Percentiles rank a stretch among this genome's conserved stretches.
These are phyloP conservation scores for Mortierella sp. DNA, from an alignment of 371 early-diverging fungal species.

Conservation along the genomic window DNA sequence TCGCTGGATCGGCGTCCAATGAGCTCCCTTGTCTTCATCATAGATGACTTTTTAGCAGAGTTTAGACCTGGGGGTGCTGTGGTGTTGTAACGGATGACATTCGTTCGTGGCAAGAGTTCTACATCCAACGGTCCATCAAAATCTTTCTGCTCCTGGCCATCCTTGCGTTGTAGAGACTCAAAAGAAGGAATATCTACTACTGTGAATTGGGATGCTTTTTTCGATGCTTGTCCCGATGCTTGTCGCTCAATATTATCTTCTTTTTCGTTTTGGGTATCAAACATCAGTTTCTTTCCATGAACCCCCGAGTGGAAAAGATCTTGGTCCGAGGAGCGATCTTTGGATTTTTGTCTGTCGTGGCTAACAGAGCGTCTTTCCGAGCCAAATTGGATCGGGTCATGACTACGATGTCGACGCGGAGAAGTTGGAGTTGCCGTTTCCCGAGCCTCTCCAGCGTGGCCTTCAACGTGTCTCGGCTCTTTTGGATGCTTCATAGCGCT, in stretches of 20 bases:
- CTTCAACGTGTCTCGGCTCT: no score
- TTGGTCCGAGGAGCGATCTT: no score
- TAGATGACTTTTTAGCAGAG: neutral
- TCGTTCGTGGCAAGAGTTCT: conserved; percentile 12
- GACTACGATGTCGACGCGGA: conserved; percentile 11
- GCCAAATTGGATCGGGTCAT: neutral
- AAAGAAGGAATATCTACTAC: conserved; percentile 42
- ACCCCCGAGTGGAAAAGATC: conserved; percentile 13
- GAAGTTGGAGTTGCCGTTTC: no score
- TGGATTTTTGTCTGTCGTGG: neutral
- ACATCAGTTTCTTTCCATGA: conserved; percentile 9
- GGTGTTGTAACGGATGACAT: conserved; percentile 1
- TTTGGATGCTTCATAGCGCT: no score
- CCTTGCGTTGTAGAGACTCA: conserved; percentile 17
- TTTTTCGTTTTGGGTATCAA: conserved; percentile 7
- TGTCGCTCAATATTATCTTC: neutral
- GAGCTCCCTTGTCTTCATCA: no score
- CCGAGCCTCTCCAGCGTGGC: no score
- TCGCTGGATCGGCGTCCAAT: no score
- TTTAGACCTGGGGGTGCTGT: conserved; percentile 30
- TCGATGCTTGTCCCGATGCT: neutral
- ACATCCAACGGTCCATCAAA: conserved; percentile 17
- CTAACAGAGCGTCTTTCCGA: neutral
- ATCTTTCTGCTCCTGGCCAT: conserved; percentile 1
- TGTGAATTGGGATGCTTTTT: conserved; percentile 12